These are phyloP conservation scores for Pugionium dolabratum DNA, from an alignment of 345 rosid genomes.

Conservation along the genomic window DNA sequence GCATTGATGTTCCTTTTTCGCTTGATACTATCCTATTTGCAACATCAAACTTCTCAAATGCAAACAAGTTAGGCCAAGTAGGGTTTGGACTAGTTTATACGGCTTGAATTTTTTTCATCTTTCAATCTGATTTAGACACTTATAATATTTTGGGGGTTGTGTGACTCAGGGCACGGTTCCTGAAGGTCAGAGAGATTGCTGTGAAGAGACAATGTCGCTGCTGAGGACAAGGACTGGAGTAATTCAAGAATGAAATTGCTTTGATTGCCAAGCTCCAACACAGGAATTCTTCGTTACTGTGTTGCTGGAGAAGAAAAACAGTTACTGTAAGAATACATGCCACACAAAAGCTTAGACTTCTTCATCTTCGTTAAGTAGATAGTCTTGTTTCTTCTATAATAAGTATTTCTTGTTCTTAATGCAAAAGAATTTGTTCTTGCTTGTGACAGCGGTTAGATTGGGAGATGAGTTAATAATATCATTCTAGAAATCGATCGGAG, in stretches of 20 bases:
- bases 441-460: constrained; percentile 45
- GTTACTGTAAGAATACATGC: constrained; percentile 68
- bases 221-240: constrained; percentile 68
- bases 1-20: constrained; percentile 59
- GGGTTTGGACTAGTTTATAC: constrained; percentile 81
- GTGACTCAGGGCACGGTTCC: constrained; percentile 49
- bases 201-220: constrained; percentile 58
- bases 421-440: constrained; percentile 22
- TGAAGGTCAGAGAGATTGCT: constrained; percentile 52
- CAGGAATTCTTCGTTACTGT: constrained; percentile 63
- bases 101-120: constrained; percentile 36
- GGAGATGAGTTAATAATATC: constrained; percentile 49
- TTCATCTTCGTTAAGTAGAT: constrained; percentile 56
- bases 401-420: constrained; percentile 6
- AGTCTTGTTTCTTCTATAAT: background rate
- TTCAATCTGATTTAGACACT: background rate
- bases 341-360: constrained; percentile 65
- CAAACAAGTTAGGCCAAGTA: constrained; percentile 74
- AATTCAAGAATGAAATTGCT: constrained; percentile 62
- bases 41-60: constrained; percentile 62
- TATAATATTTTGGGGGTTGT: background rate
- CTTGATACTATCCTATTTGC: constrained; percentile 59
- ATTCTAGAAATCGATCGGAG: constrained; percentile 75
- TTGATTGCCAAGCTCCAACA: constrained; percentile 75
- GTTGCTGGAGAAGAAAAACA: constrained; percentile 55